phyloP scores from a whole-genome alignment of 1,284 basidiomycete species.

The Sanguinoderma infundibulare region DNA sequence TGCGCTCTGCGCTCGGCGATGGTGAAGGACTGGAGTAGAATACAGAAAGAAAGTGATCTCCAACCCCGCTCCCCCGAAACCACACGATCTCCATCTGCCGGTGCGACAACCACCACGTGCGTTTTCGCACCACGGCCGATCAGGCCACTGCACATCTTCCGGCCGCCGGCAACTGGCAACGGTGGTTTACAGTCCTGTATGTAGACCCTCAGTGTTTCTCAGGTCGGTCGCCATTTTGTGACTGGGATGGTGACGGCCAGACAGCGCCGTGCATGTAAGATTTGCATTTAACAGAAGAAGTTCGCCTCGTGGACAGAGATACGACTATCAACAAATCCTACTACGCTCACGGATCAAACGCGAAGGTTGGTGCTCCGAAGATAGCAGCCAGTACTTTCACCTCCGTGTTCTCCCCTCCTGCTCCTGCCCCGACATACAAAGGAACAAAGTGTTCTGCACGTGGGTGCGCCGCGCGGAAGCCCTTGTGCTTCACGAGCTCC shows the following conservation, averaged over 20 bases:
- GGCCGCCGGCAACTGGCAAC: not conserved
- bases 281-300: not conserved
- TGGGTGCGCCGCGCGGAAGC: constrained; percentile 69
- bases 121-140: constrained; percentile 11
- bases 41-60: constrained; percentile 16
- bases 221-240: not conserved
- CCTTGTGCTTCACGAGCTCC: constrained; percentile 55
- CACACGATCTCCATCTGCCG: constrained; percentile 15
- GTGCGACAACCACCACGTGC: constrained; percentile 23
- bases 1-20: constrained; percentile 31
- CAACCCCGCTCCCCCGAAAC: constrained; percentile 6
- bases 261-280: not conserved
- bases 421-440: constrained; percentile 72
- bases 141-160: not conserved
- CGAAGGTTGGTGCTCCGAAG: constrained; percentile 63
- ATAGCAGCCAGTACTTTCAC: constrained; percentile 54
- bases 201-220: no score
- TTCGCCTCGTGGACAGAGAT: not conserved
- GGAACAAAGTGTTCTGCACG: constrained; percentile 78
- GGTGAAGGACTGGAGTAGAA: constrained; percentile 18
- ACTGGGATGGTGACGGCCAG: not conserved
- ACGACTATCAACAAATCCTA: not conserved
- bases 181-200: not conserved
- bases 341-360: constrained; percentile 55
- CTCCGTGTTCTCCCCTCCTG: constrained; percentile 57